phyloP scores from a whole-genome alignment of 176 grass and related monocot genomes.

The Chrysopogon serrulatus region DNA sequence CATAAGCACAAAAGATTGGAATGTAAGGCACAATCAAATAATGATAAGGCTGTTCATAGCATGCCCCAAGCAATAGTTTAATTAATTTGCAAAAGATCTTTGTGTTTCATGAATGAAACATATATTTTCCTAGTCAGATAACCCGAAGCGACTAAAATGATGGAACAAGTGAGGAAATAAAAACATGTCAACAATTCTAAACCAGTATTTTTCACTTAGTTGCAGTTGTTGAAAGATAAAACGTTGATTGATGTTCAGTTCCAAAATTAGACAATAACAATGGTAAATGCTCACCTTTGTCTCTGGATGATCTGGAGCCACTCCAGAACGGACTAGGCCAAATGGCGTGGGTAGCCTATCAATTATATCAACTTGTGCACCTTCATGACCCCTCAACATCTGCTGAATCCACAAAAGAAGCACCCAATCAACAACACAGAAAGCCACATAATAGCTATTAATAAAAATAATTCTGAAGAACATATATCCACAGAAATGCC shows the following conservation, averaged over 20 bases:
- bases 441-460: background rate
- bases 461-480: background rate
- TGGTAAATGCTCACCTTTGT: conserved; percentile 54
- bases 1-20: background rate
- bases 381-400: conserved; percentile 77
- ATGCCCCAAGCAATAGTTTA: background rate
- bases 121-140: background rate
- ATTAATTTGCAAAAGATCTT: background rate
- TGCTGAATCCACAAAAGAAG: conserved; percentile 29
- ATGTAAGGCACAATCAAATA: background rate
- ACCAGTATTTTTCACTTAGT: background rate
- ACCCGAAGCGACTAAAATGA: background rate
- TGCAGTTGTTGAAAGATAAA: background rate
- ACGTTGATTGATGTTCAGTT: background rate
- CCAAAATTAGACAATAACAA: background rate
- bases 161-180: background rate
- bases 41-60: background rate
- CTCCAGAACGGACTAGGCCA: conserved; percentile 81
- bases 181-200: background rate
- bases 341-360: conserved; percentile 83
- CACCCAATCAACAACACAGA: background rate
- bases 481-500: background rate
- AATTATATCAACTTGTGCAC: conserved; percentile 67
- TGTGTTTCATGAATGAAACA: background rate
- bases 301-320: conserved; percentile 94